phyloP scores from a whole-genome alignment of 2,329 filamentous ascomycete species.

The Herpotrichia juniperi region DNA sequence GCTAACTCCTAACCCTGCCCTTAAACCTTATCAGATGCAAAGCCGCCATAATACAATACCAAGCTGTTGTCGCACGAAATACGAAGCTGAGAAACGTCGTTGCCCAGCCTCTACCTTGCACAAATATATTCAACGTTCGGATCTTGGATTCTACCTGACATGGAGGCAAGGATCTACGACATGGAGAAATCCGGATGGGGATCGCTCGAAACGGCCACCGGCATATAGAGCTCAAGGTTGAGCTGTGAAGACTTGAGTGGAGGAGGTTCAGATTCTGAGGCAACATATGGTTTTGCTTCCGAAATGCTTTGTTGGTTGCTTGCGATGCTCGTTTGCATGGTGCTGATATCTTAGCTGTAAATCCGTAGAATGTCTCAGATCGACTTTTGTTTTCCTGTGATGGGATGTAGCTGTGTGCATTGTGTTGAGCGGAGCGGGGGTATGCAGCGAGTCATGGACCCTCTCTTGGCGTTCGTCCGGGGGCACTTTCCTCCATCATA shows the following conservation, averaged over 20 bases:
- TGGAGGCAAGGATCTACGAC: neutral
- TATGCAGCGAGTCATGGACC: conserved; percentile 1
- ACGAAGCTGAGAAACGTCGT: neutral
- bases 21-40: neutral
- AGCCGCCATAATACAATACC: neutral
- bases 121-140: neutral
- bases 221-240: neutral
- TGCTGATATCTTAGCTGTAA: neutral
- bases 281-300: neutral
- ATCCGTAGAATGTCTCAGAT: neutral
- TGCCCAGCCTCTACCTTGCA: neutral
- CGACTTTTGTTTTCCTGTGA: neutral
- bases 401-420: neutral
- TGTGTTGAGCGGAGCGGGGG: too few species aligned
- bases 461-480: too few species aligned
- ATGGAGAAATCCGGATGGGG: neutral
- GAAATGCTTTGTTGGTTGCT: neutral
- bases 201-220: neutral
- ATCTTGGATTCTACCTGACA: neutral
- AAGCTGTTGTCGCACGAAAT: neutral
- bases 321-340: neutral
- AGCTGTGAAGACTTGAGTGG: neutral
- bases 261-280: neutral
- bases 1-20: conserved; percentile 1
- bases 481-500: neutral